Evolutionary conservation across 2,329 filamentous ascomycete species (phyloP), one percentile per base, ranked within the genome.

Genomic region (Penicillium sp.): DNA sequence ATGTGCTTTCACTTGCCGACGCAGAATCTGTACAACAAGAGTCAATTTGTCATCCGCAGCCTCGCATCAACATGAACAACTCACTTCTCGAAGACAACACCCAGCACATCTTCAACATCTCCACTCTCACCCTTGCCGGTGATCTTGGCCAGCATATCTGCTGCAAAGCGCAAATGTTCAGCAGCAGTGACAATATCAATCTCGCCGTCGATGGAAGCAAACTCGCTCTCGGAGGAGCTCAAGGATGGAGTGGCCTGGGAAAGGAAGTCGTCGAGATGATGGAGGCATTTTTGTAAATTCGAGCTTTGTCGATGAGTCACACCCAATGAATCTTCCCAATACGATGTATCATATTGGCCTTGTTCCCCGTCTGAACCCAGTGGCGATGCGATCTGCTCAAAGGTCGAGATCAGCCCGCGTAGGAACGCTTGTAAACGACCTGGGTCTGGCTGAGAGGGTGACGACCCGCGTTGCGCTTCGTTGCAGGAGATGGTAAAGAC

Each of bases 1-100:
- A 8, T 26, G 23, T 28, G 10, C 1, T 40, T 40, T 64, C 65
- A 78, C 57, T 79, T 79, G 56, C 77, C 77, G 32, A 81, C 77
- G 59, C 77, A 81, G 50, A 80, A 80, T 51, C 77, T 80, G 56
- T 42, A 52, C 16, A 9, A 34, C 48, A 14, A 47, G 42, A 27
- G 40, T 59, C 38, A 61, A 51, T n/a, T 40, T 28, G 20, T 16
- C 28, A 43, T 37, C 4, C 38, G 24, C 40, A 50, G 26, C 46
- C 32, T 22, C 43, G 45, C 36, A 29, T 16, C 42, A 47, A 23
- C 23, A 34, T 41, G 45, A 28, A 42, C 31, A 32, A 80, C 81
- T 76, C 73, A 95, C 87, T 95, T 97, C 68, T 97, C 91, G 72
- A 98, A 98, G 3, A 98, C 90, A 18, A 98, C 90, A 0, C 93